phyloP scores from a whole-genome alignment of 495 filamentous ascomycete genomes.

The Lasiosphaeria hispida region DNA sequence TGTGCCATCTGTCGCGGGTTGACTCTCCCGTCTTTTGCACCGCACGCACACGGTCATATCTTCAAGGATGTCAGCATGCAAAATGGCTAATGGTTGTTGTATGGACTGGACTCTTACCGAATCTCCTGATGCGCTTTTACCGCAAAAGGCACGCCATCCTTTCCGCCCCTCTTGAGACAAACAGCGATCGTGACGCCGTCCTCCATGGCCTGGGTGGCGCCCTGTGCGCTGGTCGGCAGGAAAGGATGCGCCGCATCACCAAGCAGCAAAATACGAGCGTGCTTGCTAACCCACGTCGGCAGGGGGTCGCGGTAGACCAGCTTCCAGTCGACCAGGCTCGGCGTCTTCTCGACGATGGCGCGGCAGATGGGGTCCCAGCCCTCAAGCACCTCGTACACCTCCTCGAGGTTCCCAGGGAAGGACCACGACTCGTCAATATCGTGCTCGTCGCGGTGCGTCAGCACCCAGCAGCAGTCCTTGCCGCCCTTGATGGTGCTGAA shows the following conservation, averaged over 20 bases:
- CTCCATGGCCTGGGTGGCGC: conserved; percentile 65
- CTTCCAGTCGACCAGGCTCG: conserved; percentile 63
- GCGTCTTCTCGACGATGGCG: conserved; percentile 59
- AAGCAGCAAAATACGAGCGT: conserved; percentile 55
- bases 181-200: conserved; percentile 60
- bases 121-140: conserved; percentile 51
- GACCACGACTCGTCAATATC: conserved; percentile 63
- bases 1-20: conserved; percentile 56
- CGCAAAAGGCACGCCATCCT: conserved; percentile 45
- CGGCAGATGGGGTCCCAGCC: conserved; percentile 61
- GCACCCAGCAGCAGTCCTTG: conserved; percentile 62
- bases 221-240: conserved; percentile 60
- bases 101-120: conserved; percentile 24
- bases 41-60: conserved; percentile 43
- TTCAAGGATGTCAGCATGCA: conserved; percentile 13
- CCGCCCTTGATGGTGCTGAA: conserved; percentile 59
- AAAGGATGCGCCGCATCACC: conserved; percentile 67
- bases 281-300: conserved; percentile 59
- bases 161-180: conserved; percentile 54
- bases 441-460: conserved; percentile 58
- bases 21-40: conserved; percentile 55
- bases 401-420: conserved; percentile 56
- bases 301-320: conserved; percentile 65
- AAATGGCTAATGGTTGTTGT: not conserved
- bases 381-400: conserved; percentile 57